phyloP scores from a whole-genome alignment of 2,329 filamentous ascomycete genomes.

The Alternaria conjuncta region DNA sequence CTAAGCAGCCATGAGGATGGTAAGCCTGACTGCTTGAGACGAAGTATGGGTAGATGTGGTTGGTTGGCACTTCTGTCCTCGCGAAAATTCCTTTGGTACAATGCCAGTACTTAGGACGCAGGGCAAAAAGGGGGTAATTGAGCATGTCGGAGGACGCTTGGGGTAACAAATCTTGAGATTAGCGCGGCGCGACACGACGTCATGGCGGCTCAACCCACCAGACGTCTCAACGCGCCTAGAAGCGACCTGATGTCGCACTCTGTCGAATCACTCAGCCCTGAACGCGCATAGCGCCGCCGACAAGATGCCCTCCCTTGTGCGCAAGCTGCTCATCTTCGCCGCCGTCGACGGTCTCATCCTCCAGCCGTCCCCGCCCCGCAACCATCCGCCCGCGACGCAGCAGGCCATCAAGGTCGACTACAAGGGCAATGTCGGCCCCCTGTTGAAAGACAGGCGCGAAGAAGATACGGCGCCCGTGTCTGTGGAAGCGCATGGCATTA shows the following conservation, averaged over 20 bases:
- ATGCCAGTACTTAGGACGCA: background rate
- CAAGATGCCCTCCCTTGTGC: slow-evolving; percentile 75
- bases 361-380: slow-evolving; percentile 68
- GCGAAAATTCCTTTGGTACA: background rate
- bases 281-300: slow-evolving; percentile 3
- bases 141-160: slow-evolving; percentile 1
- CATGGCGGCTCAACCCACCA: slow-evolving; percentile 2
- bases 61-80: background rate
- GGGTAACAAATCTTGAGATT: slow-evolving; percentile 1
- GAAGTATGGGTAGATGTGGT: background rate
- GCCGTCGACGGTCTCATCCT: slow-evolving; percentile 83
- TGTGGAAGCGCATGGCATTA: slow-evolving; percentile 59
- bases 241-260: slow-evolving; percentile 1
- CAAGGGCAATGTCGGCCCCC: slow-evolving; percentile 61
- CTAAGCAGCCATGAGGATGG: background rate
- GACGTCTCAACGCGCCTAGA: background rate
- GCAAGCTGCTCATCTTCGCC: slow-evolving; percentile 81
- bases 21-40: background rate
- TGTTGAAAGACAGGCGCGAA: slow-evolving; percentile 50
- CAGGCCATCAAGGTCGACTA: slow-evolving; percentile 75
- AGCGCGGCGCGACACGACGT: slow-evolving; percentile 5
- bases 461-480: slow-evolving; percentile 47
- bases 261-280: background rate
- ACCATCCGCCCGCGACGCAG: slow-evolving; percentile 60
- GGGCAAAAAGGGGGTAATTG: background rate